A percentile compares a stretch with the other conserved stretches of the same genome.
These are phyloP conservation scores for Aspergillus bertholletiae DNA, from an alignment of 495 filamentous ascomycete species.

Conservation along the genomic window DNA sequence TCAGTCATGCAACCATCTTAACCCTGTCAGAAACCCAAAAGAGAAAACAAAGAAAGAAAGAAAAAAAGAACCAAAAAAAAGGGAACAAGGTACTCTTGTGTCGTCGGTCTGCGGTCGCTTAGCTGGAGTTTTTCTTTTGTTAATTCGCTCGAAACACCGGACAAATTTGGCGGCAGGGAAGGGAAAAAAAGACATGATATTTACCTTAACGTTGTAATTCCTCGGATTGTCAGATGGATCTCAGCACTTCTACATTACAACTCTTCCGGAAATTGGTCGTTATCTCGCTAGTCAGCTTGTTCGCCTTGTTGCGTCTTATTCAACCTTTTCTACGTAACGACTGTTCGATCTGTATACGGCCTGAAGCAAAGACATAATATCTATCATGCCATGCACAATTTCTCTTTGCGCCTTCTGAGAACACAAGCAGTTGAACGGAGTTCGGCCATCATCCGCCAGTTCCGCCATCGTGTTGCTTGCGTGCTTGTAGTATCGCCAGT, in stretches of 20 bases:
- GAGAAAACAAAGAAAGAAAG: slow-evolving; percentile 6
- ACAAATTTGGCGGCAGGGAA: slow-evolving; percentile 44
- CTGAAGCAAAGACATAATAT: slow-evolving; percentile 23
- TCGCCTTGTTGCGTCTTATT: slow-evolving; percentile 31
- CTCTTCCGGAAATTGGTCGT: slow-evolving; percentile 33
- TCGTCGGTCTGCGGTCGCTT: slow-evolving; percentile 39
- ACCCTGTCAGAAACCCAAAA: slow-evolving; percentile 18
- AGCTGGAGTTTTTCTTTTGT: slow-evolving; percentile 42
- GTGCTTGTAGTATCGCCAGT: slow-evolving; percentile 38
- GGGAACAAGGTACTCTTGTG: slow-evolving; percentile 16
- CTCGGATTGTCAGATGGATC: slow-evolving; percentile 45
- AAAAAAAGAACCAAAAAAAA: slow-evolving; percentile 3
- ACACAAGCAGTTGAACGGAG: slow-evolving; percentile 13
- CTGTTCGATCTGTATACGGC: slow-evolving; percentile 42
- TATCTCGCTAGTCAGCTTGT: slow-evolving; percentile 39
- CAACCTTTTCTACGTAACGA: slow-evolving; percentile 45
- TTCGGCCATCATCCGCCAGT: slow-evolving; percentile 25
- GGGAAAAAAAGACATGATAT: slow-evolving; percentile 36
- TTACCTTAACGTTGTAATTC: slow-evolving; percentile 50
- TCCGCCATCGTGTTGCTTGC: slow-evolving; percentile 35
- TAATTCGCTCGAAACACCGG: slow-evolving; percentile 41
- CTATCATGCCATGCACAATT: slow-evolving; percentile 12
- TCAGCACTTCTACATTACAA: slow-evolving; percentile 41
- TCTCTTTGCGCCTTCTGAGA: slow-evolving; percentile 10
- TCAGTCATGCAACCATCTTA: slow-evolving; percentile 30